Base-by-base conservation (phyloP, 2,329 filamentous ascomycete species). In the Neofusicoccum kwambonambiense region DNA sequence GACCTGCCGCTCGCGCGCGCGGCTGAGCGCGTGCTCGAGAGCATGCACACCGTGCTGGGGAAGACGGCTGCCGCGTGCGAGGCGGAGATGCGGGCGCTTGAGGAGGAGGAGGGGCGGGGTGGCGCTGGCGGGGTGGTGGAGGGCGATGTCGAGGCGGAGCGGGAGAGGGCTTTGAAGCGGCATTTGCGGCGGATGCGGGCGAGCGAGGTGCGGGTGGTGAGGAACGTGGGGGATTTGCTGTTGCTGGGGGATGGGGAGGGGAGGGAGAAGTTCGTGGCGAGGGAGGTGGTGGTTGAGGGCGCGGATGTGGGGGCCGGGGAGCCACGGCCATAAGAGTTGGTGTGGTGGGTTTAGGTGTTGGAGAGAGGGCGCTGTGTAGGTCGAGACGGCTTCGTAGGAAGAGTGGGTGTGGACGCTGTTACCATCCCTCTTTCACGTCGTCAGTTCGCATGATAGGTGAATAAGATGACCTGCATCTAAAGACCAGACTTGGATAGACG, bases 11-110 rank as follows among this genome's bases (percentile, higher is more conserved):
- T 99, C 11, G 93, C 93, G 0, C 87, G 84, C 67, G 93, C 95
- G 0, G 87, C 89, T 1, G 91, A 95, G 78, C 95, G 90, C 80
- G 94, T 97, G 4, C 80, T 98, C 31, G 92, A 91, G 8, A 95
- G 90, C 74, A 98, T 99, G 94, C 92, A 97, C 74, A 87, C 89
- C 70, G 88, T 98, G 44, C 81, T 99, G 50, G 82, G 83, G 69
- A 85, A 85, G 75, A 91, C 89, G 6, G 84, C 87, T 69, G 82
- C 83, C 67, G 86, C 85, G 69, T 91, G 92, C 65, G 84, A 89
- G 70, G 81, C 83, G 67, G 87, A 87, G 70, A 86, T 94, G 81
- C 80, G 75, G 41, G 70, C 64, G 58, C 76, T 79, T 60, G 75
- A 82, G 62, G 78, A 83, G 68, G 78, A 78, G 69, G 80, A 76